Base-by-base conservation (phyloP, 1,284 basidiomycete genomes). In the Sanghuangporus sanghuang region DNA sequence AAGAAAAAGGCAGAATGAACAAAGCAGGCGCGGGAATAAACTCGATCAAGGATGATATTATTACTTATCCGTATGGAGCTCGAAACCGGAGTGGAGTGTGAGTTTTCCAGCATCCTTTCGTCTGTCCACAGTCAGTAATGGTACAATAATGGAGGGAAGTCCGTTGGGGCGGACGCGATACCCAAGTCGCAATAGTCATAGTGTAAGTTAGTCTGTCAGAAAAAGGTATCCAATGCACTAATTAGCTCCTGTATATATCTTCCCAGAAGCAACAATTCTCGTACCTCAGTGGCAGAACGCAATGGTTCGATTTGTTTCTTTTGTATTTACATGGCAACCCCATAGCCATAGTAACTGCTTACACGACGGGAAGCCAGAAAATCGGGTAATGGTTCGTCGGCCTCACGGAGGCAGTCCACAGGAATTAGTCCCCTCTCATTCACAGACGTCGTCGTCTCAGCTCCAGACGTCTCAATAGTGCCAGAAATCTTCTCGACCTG, bases 381-480 rank as follows among this genome's bases (percentile, higher is more conserved):
- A 2, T 74, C 73, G 0, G 83, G 78, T 16, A 84, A 69, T n/a
- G 78, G 75, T 69, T 84, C 76, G 16, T 78, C 76, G 38, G 72
- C 68, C 38, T 77, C 75, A 32, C 82, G 74, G 68, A 89, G 73
- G 69, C 86, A 89, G 68, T 87, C 85, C 35, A 87, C 75, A 2
- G 87, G 87, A 52, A 89, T 85, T 48, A 82, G 68, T 1, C 80
- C 80, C 46, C 67, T 67, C 55, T 57, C 49, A 38, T 68, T 67
- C 49, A 79, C 67, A 23, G 6, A 23, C 49, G 49, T 6, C 0
- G 75, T 77, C 36, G 23, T 7, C 6, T 27, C 18, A 5, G 39
- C 4, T 6, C 39, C 39, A 6, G 35, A 4, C 1, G 8, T 38
- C 6, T 6, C 14, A 21, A 27, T 48, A 3, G 50, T 23, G 8